Evolutionary conservation across 768 basidiomycete genomes (phyloP), one percentile per base, ranked within the genome.

Genomic region (Rhodosporidiobolus sp.): DNA sequence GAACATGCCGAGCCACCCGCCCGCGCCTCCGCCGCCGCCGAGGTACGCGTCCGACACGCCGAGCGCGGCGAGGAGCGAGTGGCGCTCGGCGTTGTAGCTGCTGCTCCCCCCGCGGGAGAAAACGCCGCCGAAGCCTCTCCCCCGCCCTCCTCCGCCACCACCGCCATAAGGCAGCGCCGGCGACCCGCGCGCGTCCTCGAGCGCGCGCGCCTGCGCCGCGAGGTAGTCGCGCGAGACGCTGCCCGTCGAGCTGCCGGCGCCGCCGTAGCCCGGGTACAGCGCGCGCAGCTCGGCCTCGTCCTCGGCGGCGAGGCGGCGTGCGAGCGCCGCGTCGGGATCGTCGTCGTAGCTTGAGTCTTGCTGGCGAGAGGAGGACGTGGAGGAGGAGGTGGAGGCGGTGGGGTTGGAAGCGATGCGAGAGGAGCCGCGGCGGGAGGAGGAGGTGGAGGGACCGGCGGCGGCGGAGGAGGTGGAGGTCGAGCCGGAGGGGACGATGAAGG

Each of bases 401-500:
- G 52, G 38, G 49, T 24, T 26, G 38, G 50, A 28, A 17, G 52
- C 24, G 60, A n/a, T 19, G 52, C 34, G 38, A 52, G 35, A 2
- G 35, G 50, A 28, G 38, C 26, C 16, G 63, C 52, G 34, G 35
- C 17, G 63, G 62, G n/a, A 19, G 38, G 38, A 43, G 14, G 38
- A 52, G 62, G n/a, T n/a, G 38, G 38, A 43, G 14, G 38, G n/a
- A 17, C 16, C 53, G 4, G 54, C 30, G 53, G 54, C 30, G 53
- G n/a, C 34, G 63, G 28, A 32, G 16, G 22, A n/a, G 16, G 46
- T n/a, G 22, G 66, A 10, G 32, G 59, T 48, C 4, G 59, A 30
- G 43, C 30, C 14, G 30, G 43, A 22, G 8, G 52, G 53, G 45
- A 62, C 50, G 67, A 68, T 38, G 63, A 30, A 64, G 17, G 63